Evolutionary conservation across 768 basidiomycete species (phyloP).

Genomic region (Jaapia argillacea): DNA sequence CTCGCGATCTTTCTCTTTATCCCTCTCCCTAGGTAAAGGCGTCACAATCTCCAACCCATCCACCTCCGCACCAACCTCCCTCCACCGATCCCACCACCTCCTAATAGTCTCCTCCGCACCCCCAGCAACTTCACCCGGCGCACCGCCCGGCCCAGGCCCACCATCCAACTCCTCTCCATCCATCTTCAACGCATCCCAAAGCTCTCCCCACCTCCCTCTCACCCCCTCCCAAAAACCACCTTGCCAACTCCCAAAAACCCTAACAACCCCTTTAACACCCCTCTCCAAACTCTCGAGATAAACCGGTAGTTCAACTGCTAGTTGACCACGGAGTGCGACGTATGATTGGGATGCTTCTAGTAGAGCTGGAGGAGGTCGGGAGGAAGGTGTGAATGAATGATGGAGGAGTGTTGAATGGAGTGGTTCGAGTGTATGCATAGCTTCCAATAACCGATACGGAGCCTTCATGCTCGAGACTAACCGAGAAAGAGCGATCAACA

Average conservation of each 20-base stretch:
- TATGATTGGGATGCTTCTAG: constrained; percentile 71
- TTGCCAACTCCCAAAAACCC: constrained; percentile 47
- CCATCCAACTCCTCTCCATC: constrained; percentile 39
- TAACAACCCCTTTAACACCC: constrained; percentile 45
- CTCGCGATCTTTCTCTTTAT: too few species aligned
- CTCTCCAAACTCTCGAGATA: constrained; percentile 48
- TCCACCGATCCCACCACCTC: constrained; percentile 65
- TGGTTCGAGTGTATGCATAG: constrained; percentile 64
- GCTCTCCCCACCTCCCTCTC: constrained; percentile 57
- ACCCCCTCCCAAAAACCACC: constrained; percentile 49
- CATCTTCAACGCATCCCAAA: constrained; percentile 77
- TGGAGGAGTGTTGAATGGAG: constrained; percentile 63
- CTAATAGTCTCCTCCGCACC: constrained; percentile 58
- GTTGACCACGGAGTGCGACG: constrained; percentile 63
- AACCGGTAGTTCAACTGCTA: constrained; percentile 59
- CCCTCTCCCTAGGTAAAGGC: not conserved
- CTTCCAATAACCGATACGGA: constrained; percentile 56
- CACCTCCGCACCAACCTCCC: constrained; percentile 47
- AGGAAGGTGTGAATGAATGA: constrained; percentile 49
- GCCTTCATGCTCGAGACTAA: constrained; percentile 50
- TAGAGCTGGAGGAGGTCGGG: constrained; percentile 56
- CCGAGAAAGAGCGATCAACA: constrained; percentile 48
- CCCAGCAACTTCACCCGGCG: constrained; percentile 34
- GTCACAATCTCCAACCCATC: constrained; percentile 26
- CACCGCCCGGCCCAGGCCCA: constrained; percentile 13